Conservation (phyloP, 1,139 yeast species). For the Zygosaccharomyces pseudobailii region DNA sequence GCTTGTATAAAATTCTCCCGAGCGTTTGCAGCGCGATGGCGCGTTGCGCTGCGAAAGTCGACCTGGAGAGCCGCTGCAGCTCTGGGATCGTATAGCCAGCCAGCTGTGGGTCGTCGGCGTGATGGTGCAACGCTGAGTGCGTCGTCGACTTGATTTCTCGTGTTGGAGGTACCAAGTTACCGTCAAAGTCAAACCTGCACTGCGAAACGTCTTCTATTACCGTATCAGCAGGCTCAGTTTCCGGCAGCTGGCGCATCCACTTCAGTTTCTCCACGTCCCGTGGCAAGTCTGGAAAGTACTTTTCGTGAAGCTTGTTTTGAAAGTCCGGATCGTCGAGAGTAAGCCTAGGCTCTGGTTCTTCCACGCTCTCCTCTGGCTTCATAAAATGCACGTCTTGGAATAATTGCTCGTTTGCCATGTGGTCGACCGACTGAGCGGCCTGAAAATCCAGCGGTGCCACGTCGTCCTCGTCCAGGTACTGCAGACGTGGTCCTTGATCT, state of each 20-base stretch:
- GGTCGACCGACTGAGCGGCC: slow-evolving; percentile 40
- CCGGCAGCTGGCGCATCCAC: slow-evolving; percentile 80
- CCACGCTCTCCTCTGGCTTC: slow-evolving; percentile 26
- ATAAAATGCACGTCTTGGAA: slow-evolving; percentile 59
- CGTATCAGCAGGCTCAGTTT: slow-evolving; percentile 35
- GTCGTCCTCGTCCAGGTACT: slow-evolving; percentile 38
- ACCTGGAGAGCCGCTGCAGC: slow-evolving; percentile 71
- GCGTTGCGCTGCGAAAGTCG: slow-evolving; percentile 79
- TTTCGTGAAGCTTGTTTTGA: slow-evolving; percentile 70
- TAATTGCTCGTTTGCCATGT: slow-evolving; percentile 41
- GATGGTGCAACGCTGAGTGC: slow-evolving; percentile 81
- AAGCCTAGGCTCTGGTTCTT: slow-evolving; percentile 30
- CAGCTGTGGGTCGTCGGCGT: slow-evolving; percentile 77
- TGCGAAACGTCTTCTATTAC: slow-evolving; percentile 61
- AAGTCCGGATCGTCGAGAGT: slow-evolving; percentile 74
- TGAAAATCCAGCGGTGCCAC: slow-evolving; percentile 43
- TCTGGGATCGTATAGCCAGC: slow-evolving; percentile 92
- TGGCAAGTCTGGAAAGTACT: slow-evolving; percentile 86
- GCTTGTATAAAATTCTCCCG: slow-evolving; percentile 79
- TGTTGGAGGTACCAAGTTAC: slow-evolving; percentile 60
- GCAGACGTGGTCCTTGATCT: not conserved
- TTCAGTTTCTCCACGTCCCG: slow-evolving; percentile 74
- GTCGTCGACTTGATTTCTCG: slow-evolving; percentile 44
- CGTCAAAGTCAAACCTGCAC: slow-evolving; percentile 83
- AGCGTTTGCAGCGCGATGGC: slow-evolving; percentile 80